Conservation (phyloP, 805 yeast species). For the Lipomyces yamanashiensis region DNA sequence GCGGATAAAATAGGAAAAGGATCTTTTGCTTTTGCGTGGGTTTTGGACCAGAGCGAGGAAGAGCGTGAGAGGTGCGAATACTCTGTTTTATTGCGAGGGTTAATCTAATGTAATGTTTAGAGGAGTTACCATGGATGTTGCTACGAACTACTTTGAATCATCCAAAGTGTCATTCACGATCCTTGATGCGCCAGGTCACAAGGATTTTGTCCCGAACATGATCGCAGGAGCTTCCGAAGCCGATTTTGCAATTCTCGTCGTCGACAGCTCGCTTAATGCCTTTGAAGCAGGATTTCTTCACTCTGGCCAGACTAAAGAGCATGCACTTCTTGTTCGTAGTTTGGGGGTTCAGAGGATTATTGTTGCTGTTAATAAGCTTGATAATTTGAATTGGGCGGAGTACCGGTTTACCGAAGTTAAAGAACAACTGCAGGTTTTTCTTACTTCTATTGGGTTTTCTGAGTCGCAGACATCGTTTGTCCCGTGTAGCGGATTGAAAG, state of each 20-base stretch:
- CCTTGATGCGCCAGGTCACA: conserved; percentile 85
- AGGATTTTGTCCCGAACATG: conserved; percentile 83
- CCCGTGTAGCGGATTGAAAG: conserved; percentile 72
- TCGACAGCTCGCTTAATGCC: conserved; percentile 67
- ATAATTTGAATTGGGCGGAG: conserved; percentile 61
- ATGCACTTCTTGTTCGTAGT: conserved; percentile 67
- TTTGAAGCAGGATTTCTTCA: conserved; percentile 70
- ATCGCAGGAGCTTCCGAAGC: conserved; percentile 65
- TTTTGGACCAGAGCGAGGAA: conserved; percentile 78
- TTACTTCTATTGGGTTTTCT: conserved; percentile 60
- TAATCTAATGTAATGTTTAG: conserved; percentile 40
- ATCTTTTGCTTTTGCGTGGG: conserved; percentile 85
- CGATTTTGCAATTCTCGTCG: conserved; percentile 71
- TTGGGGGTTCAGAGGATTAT: conserved; percentile 67
- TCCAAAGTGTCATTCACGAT: conserved; percentile 61
- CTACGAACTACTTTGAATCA: conserved; percentile 70
- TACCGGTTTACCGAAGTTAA: conserved; percentile 58
- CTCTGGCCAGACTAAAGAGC: conserved; percentile 81
- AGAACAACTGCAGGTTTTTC: conserved; percentile 55
- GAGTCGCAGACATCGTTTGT: conserved; percentile 53
- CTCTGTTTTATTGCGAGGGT: neutral
- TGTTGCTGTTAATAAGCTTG: conserved; percentile 74
- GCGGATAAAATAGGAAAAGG: conserved; percentile 71
- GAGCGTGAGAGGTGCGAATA: conserved; percentile 55
- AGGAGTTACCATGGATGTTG: conserved; percentile 81